phyloP scores from a whole-genome alignment of 306 rosid species.

The Psophocarpus tetragonolobus region DNA sequence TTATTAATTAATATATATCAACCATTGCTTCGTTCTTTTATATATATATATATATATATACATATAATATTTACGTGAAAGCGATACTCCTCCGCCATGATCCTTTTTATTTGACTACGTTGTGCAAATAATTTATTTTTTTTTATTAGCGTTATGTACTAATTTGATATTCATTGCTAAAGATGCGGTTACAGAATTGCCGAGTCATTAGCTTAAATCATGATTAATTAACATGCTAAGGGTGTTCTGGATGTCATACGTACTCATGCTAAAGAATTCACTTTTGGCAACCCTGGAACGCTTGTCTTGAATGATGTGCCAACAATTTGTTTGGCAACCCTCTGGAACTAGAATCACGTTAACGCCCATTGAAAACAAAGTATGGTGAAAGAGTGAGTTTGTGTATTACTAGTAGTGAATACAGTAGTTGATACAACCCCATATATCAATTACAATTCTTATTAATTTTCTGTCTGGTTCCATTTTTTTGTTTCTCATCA shows the following conservation, averaged over 20 bases:
- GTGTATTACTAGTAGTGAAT: background rate
- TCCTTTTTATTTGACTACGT: background rate
- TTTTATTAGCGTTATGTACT: too few species aligned
- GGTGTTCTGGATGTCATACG: background rate
- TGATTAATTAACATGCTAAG: background rate
- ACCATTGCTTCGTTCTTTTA: background rate
- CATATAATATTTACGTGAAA: background rate
- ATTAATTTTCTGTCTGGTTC: background rate
- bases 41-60: too few species aligned
- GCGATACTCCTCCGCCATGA: background rate
- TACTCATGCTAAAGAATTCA: background rate
- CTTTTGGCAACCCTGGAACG: background rate
- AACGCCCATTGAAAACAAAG: background rate
- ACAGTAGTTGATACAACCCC: background rate
- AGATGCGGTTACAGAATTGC: background rate
- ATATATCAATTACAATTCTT: background rate
- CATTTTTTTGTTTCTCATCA: background rate
- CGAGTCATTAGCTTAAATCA: background rate
- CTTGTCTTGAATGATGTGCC: background rate
- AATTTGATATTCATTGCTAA: background rate
- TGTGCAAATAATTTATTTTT: background rate
- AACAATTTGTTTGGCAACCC: background rate
- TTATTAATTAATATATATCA: constrained; percentile 23
- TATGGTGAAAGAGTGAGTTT: background rate
- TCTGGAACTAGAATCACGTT: background rate